Conservation (phyloP, 2,329 filamentous ascomycete genomes). For the Aschersonia sp. region DNA sequence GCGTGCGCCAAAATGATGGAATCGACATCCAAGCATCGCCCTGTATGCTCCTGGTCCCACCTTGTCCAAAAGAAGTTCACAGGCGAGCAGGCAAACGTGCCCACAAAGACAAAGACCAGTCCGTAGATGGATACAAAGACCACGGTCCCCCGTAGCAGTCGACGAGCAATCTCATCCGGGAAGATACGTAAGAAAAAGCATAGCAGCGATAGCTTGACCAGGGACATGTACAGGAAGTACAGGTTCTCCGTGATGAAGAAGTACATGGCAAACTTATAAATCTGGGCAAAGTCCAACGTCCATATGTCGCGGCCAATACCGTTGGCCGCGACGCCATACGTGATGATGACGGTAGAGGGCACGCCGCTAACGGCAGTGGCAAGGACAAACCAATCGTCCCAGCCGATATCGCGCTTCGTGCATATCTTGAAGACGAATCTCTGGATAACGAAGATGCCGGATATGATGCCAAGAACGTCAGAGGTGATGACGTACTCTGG, state of each 20-base stretch:
- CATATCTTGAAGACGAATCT: conserved; percentile 16
- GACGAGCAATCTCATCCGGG: conserved; percentile 12
- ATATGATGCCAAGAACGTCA: conserved; percentile 12
- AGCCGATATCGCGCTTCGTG: conserved; percentile 12
- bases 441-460: conserved; percentile 17
- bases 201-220: conserved; percentile 24
- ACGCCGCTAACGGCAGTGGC: conserved; percentile 7
- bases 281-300: conserved; percentile 6
- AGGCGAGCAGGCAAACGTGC: conserved; percentile 21
- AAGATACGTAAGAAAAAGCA: conserved; percentile 26
- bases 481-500: conserved; percentile 4
- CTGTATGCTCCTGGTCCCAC: conserved; percentile 21
- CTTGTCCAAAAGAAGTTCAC: conserved; percentile 22
- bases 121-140: conserved; percentile 14
- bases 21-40: conserved; percentile 22
- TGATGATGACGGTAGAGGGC: conserved; percentile 9
- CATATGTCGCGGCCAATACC: conserved; percentile 15
- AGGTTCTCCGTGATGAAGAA: conserved; percentile 18
- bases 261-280: conserved; percentile 9
- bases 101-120: conserved; percentile 14
- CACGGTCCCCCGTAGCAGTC: conserved; percentile 16
- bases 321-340: conserved; percentile 8
- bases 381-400: conserved; percentile 13
- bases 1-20: conserved; percentile 22
- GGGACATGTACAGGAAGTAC: conserved; percentile 12